A percentile compares a stretch with the other conserved stretches of the same genome.
These are phyloP conservation scores for Populus davidiana DNA, from an alignment of 345 rosid species.

Conservation along the genomic window DNA sequence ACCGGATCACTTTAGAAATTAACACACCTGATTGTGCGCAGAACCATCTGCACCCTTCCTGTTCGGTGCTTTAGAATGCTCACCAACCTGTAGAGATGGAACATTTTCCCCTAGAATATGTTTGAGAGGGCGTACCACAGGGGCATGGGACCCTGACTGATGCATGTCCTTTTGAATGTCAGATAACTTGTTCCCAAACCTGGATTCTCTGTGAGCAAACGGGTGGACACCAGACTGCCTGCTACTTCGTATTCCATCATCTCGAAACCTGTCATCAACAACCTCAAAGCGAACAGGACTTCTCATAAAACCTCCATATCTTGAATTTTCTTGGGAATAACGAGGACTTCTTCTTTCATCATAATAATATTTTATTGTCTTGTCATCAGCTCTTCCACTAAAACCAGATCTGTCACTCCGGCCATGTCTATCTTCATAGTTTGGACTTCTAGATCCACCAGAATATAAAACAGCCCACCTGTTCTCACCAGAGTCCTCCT, in stretches of 20 bases:
- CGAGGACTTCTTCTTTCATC: constrained; percentile 59
- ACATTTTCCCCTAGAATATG: constrained; percentile 31
- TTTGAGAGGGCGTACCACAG: constrained; percentile 33
- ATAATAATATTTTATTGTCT: constrained; percentile 35
- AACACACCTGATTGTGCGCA: constrained; percentile 26
- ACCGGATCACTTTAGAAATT: neutral
- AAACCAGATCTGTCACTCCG: constrained; percentile 29
- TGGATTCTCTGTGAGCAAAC: constrained; percentile 34
- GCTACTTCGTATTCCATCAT: constrained; percentile 34
- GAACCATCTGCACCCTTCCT: constrained; percentile 25
- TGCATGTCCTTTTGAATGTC: constrained; percentile 33
- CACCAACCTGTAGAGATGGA: constrained; percentile 26
- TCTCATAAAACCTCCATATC: constrained; percentile 46
- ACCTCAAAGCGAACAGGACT: constrained; percentile 68
- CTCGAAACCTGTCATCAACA: constrained; percentile 77
- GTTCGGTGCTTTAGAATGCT: constrained; percentile 24
- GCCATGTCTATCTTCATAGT: constrained; percentile 38
- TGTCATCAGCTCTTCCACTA: constrained; percentile 43
- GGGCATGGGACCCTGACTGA: constrained; percentile 17
- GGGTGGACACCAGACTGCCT: constrained; percentile 30
- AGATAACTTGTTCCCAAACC: constrained; percentile 43
- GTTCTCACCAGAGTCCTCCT: constrained; percentile 38
- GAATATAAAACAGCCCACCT: constrained; percentile 34
- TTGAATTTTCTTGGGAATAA: constrained; percentile 39
- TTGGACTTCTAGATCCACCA: constrained; percentile 45